These are phyloP conservation scores for Austroboletus eburneus DNA, from an alignment of 768 basidiomycete genomes.

Conservation along the genomic window DNA sequence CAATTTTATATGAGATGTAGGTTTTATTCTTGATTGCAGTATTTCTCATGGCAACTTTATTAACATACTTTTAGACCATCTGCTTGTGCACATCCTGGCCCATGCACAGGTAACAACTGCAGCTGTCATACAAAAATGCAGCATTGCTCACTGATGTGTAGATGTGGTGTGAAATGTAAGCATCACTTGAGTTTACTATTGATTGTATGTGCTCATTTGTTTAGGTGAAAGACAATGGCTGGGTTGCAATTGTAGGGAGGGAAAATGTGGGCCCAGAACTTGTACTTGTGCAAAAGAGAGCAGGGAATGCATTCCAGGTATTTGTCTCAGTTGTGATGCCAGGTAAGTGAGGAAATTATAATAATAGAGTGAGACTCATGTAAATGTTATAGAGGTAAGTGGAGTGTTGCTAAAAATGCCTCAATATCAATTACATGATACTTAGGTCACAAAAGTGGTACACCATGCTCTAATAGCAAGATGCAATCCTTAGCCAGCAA, in stretches of 20 bases:
- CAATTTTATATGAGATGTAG: too few species aligned
- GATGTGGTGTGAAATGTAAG: conserved; percentile 43
- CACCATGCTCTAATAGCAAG: conserved; percentile 26
- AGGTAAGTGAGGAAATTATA: conserved; percentile 29
- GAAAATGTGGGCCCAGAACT: conserved; percentile 19
- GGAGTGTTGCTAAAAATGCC: too few species aligned
- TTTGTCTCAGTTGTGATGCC: conserved; percentile 44
- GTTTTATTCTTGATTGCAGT: too few species aligned
- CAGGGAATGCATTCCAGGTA: conserved; percentile 53
- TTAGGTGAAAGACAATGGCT: conserved; percentile 15
- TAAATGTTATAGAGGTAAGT: too few species aligned
- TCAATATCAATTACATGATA: too few species aligned
- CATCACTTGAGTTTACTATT: neutral
- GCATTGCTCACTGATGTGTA: conserved; percentile 47
- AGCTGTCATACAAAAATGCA: conserved; percentile 35
- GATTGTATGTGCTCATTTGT: neutral
- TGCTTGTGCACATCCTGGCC: conserved; percentile 47
- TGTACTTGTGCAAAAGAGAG: conserved; percentile 36
- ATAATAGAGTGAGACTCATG: neutral
- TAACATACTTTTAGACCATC: conserved; percentile 17
- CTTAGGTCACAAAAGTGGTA: conserved; percentile 19
- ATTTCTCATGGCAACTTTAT: too few species aligned
- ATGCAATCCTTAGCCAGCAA: conserved; percentile 21
- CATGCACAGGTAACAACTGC: conserved; percentile 41
- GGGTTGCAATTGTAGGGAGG: conserved; percentile 20